These are phyloP conservation scores for Neonectria faginata DNA, from an alignment of 2,329 filamentous ascomycete genomes.

Conservation along the genomic window DNA sequence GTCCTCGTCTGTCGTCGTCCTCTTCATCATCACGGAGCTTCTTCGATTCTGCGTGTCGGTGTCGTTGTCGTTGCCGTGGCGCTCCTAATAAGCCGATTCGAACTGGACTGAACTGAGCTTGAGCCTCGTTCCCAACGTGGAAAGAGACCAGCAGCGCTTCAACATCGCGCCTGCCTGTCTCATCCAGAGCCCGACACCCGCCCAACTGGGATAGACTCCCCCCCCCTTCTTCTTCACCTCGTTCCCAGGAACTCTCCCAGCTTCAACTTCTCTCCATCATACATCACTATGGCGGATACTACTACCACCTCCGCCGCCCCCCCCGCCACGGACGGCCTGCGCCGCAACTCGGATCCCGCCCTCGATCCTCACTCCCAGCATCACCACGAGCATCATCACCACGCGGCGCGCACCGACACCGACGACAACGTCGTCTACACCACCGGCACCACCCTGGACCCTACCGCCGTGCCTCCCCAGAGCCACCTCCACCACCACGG, in stretches of 20 bases:
- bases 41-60: neutral
- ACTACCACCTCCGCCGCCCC: constrained; percentile 7
- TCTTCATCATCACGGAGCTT: too few species aligned
- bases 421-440: constrained; percentile 61
- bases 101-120: neutral
- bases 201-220: neutral
- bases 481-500: constrained; percentile 47
- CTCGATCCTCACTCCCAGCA: constrained; percentile 56
- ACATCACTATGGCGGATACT: constrained; percentile 37
- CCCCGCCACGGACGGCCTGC: constrained; percentile 16
- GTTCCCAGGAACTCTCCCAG: neutral
- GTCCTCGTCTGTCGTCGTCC: constrained; percentile 7
- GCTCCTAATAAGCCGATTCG: neutral
- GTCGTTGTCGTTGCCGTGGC: neutral
- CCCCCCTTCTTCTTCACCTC: neutral
- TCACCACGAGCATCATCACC: constrained; percentile 57
- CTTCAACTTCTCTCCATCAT: constrained; percentile 8
- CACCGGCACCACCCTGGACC: constrained; percentile 54
- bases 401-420: constrained; percentile 51
- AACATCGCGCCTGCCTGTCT: neutral
- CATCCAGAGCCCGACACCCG: neutral
- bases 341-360: constrained; percentile 42
- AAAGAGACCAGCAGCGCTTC: constrained; percentile 1
- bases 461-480: constrained; percentile 50
- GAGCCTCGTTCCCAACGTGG: neutral